Base-by-base conservation (phyloP, 352 stramenopile genomes). In the Elongisporangium undulatum region DNA sequence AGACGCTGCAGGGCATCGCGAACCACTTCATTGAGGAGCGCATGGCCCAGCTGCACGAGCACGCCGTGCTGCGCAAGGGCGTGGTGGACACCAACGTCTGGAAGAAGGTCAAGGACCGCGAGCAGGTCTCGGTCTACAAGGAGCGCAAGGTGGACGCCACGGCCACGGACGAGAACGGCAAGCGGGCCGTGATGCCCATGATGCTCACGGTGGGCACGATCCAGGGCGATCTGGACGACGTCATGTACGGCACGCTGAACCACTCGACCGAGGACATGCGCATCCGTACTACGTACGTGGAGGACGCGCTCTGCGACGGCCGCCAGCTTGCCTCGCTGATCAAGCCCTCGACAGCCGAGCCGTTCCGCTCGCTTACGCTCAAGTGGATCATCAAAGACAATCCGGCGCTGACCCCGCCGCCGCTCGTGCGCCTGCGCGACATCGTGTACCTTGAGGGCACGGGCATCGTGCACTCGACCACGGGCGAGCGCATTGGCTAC, bases 351-450 rank as follows among this genome's bases (percentile, higher is more conserved):
- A 19, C 62, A 1, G 59, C 53, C 2, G 67, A 83, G 0, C 77
- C 74, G 10, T 67, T 87, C 22, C 66, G 69, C 7, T 67, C 62
- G 23, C 59, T 85, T 16, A 61, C 68, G 20, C 63, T 87, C 59
- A 79, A 79, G 24, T 87, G 77, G 77, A 66, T 62, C 53, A 69
- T 87, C 51, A 82, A 83, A 16, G 69, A 62, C 23, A 56, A 61
- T 10, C 69, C 73, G 38, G 67, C 74, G 20, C 59, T 71, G 24
- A 34, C 75, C 50, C 62, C 79, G 26, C 65, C 66, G 17, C 68
- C 64, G 4, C 53, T 83, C n/a, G 70, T 79, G 49, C 72, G 73
- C 51, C 73, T 76, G n/a, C 72, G 79, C 15, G 79, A 89, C 58
- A 34, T 82, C 16, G 72, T 78, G 1, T 78, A 79, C 59, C 55